Percentiles rank a stretch among this genome's conserved stretches.
Evolutionary conservation across 768 basidiomycete species (phyloP).

Genomic region (Leucosporidium creatinivorum): DNA sequence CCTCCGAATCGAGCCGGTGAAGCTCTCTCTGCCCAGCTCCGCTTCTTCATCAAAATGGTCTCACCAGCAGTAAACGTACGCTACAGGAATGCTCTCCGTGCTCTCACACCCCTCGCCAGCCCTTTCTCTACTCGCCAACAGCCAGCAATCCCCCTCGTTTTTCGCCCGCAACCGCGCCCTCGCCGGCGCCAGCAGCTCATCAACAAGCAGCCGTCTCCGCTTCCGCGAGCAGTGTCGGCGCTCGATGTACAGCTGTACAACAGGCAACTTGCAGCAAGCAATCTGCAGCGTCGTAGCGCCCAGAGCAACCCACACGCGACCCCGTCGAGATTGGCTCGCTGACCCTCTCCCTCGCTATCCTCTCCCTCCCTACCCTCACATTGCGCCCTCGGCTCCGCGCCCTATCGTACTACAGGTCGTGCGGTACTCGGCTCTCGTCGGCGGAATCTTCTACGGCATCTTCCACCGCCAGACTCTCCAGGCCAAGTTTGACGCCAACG

Average conservation of each 20-base stretch:
- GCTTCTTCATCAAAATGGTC: constrained; percentile 17
- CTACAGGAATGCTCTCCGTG: not conserved
- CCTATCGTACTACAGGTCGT: constrained; percentile 57
- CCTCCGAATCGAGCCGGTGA: not conserved
- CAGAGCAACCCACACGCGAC: not conserved
- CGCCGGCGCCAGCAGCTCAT: too few species aligned
- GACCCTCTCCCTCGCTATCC: not conserved
- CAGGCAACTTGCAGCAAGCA: too few species aligned
- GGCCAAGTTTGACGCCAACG: constrained; percentile 66
- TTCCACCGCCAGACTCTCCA: constrained; percentile 86
- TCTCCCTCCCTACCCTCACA: too few species aligned
- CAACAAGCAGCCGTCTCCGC: too few species aligned
- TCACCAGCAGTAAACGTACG: constrained; percentile 36
- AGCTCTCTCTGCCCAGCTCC: not conserved
- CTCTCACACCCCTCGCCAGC: not conserved
- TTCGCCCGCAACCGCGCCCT: too few species aligned
- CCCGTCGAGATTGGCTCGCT: not conserved
- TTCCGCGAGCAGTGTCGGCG: too few species aligned
- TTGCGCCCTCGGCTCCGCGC: too few species aligned
- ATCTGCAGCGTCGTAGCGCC: not conserved
- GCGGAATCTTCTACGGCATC: constrained; percentile 84
- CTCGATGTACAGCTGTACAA: too few species aligned
- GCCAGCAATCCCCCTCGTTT: too few species aligned
- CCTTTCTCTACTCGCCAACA: too few species aligned
- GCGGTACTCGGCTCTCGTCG: constrained; percentile 81